Evolutionary conservation across 176 grass and related monocot genomes (phyloP).

Genomic region (sorghum (Sorghum bicolor)): DNA sequence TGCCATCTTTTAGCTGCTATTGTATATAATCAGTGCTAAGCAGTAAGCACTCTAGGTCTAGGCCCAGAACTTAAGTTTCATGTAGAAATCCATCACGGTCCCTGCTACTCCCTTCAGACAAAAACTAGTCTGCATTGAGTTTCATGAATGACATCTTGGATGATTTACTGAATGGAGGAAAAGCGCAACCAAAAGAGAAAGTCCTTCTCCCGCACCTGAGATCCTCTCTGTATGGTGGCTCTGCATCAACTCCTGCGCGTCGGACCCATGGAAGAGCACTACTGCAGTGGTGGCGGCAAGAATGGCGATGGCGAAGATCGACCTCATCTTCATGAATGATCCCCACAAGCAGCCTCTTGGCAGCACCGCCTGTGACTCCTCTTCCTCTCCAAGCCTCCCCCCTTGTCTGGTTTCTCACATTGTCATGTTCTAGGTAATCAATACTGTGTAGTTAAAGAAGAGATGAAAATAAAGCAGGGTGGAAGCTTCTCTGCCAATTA

Average conservation of each 20-base stretch:
- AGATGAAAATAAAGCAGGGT: not conserved
- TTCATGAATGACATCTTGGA: not conserved
- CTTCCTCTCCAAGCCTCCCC: not conserved
- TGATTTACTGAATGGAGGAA: not conserved
- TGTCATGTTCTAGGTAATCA: not conserved
- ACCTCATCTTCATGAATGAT: not conserved
- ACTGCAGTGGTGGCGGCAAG: not conserved
- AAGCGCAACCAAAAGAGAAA: not conserved
- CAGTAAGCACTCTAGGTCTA: not conserved
- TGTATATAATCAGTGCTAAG: not conserved
- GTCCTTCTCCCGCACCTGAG: not conserved
- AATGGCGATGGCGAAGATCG: not conserved
- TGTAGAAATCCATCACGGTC: not conserved
- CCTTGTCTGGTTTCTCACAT: not conserved
- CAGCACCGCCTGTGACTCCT: too few species aligned
- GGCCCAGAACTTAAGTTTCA: not conserved
- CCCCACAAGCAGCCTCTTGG: not conserved
- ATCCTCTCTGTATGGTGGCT: not conserved
- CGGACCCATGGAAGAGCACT: conserved; percentile 1
- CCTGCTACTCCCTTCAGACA: not conserved
- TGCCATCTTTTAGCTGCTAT: not conserved
- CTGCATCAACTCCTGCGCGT: not conserved
- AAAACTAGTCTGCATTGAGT: not conserved
- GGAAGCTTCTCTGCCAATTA: conserved; percentile 1
- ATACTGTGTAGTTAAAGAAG: not conserved